Conservation (phyloP, 768 basidiomycete species). For the Mycena alexandri region DNA sequence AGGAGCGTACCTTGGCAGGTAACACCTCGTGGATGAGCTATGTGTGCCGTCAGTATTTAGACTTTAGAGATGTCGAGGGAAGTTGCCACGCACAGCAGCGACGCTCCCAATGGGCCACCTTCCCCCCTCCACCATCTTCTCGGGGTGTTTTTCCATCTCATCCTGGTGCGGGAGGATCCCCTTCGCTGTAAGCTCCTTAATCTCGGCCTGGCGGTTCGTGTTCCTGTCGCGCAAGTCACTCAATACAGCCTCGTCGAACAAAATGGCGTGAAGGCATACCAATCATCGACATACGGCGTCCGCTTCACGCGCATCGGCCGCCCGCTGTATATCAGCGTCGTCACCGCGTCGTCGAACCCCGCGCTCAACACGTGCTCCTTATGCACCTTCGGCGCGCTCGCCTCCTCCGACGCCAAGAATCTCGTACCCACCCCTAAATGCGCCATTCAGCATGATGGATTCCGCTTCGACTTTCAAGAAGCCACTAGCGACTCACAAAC, state of each 20-base stretch:
- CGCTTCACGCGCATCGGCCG: constrained; percentile 88
- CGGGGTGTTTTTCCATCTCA: constrained; percentile 24
- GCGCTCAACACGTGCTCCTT: constrained; percentile 82
- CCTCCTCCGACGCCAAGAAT: constrained; percentile 87
- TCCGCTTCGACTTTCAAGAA: not conserved
- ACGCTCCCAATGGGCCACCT: constrained; percentile 28
- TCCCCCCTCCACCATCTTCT: constrained; percentile 10
- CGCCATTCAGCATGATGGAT: not conserved
- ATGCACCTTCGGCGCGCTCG: constrained; percentile 85
- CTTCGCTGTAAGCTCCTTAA: constrained; percentile 18
- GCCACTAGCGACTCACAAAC: constrained; percentile 76
- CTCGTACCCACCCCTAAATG: constrained; percentile 82
- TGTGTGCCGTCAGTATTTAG: too few species aligned
- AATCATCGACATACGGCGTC: constrained; percentile 88
- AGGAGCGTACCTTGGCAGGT: constrained; percentile 16
- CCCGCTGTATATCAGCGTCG: constrained; percentile 91
- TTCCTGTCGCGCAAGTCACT: constrained; percentile 34
- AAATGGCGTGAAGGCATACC: constrained; percentile 67
- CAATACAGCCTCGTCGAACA: not conserved
- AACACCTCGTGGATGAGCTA: constrained; percentile 30
- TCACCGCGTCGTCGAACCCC: constrained; percentile 81
- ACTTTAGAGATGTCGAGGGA: too few species aligned
- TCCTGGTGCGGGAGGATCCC: constrained; percentile 28
- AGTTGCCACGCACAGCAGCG: constrained; percentile 15
- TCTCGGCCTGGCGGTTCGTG: constrained; percentile 29